Percentiles rank a stretch among this genome's conserved stretches.
phyloP scores from a whole-genome alignment of 169 alveolate genomes.

The Pseudocohnilembus persalinus region DNA sequence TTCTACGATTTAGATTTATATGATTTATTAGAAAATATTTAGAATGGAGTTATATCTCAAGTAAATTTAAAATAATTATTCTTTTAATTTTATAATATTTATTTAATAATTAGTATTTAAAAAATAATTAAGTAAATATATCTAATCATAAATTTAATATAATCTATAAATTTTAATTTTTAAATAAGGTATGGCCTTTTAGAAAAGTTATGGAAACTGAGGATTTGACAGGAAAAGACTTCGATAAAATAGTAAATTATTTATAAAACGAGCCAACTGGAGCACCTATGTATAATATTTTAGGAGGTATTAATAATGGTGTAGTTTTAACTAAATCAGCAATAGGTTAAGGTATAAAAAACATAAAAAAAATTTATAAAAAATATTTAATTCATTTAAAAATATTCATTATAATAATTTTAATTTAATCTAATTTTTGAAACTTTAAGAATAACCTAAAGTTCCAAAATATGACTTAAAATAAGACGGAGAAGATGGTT shows the following conservation, averaged over 20 bases:
- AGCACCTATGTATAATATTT: slow-evolving; percentile 13
- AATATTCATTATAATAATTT: too few relatives aligned
- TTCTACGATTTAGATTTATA: slow-evolving; percentile 1
- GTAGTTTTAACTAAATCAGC: slow-evolving; percentile 6
- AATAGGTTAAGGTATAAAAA: too few relatives aligned
- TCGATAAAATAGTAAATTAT: slow-evolving; percentile 18
- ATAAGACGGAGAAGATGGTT: neutral
- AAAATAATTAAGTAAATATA: too few relatives aligned
- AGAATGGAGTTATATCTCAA: slow-evolving; percentile 13
- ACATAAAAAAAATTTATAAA: too few relatives aligned
- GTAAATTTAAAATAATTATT: too few relatives aligned
- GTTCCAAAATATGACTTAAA: neutral
- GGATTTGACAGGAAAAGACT: neutral
- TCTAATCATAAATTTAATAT: too few relatives aligned
- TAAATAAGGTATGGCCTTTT: slow-evolving; percentile 17
- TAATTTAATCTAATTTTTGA: too few relatives aligned
- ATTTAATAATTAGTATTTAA: too few relatives aligned
- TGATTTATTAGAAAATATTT: neutral
- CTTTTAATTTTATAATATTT: too few relatives aligned
- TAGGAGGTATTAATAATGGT: slow-evolving; percentile 10
- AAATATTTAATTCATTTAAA: too few relatives aligned
- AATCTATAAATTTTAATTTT: too few relatives aligned
- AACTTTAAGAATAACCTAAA: neutral
- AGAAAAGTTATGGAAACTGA: slow-evolving; percentile 11
- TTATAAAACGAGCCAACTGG: slow-evolving; percentile 10